Evolutionary conservation across 352 stramenopile species (phyloP).

Genomic region (Nothophytophthora sp.): DNA sequence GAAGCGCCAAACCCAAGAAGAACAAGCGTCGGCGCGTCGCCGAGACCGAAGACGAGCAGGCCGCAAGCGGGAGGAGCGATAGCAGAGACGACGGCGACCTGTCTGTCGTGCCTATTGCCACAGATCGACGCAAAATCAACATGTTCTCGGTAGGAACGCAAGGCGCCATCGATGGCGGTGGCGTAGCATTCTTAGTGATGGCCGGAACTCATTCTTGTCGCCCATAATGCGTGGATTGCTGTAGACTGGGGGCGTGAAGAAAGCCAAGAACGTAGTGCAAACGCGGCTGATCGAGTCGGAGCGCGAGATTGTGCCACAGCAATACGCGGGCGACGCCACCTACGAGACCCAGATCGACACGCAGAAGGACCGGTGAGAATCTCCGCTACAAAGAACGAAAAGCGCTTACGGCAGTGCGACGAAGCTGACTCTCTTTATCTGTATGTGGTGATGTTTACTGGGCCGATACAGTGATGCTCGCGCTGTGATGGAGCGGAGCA

Average conservation of each 20-base stretch:
- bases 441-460: background rate
- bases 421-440: background rate
- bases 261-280: constrained; percentile 63
- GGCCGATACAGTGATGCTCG: constrained; percentile 58
- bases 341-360: constrained; percentile 88
- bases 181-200: background rate
- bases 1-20: constrained; percentile 41
- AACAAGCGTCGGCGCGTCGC: constrained; percentile 47
- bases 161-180: background rate
- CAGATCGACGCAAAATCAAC: constrained; percentile 25
- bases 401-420: background rate
- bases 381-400: no score
- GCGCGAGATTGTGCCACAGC: constrained; percentile 74
- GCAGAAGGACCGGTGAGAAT: constrained; percentile 58
- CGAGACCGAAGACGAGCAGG: constrained; percentile 35
- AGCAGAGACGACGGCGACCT: constrained; percentile 2
- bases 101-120: background rate
- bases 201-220: background rate
- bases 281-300: constrained; percentile 61
- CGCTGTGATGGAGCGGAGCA: constrained; percentile 77
- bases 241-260: constrained; percentile 59
- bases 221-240: background rate
- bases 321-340: constrained; percentile 81
- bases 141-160: constrained; percentile 49
- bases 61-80: background rate